Percentiles rank a stretch among this genome's conserved stretches.
Evolutionary conservation across 148 eudicot genomes (phyloP).

Genomic region (Amaranthus palmeri): DNA sequence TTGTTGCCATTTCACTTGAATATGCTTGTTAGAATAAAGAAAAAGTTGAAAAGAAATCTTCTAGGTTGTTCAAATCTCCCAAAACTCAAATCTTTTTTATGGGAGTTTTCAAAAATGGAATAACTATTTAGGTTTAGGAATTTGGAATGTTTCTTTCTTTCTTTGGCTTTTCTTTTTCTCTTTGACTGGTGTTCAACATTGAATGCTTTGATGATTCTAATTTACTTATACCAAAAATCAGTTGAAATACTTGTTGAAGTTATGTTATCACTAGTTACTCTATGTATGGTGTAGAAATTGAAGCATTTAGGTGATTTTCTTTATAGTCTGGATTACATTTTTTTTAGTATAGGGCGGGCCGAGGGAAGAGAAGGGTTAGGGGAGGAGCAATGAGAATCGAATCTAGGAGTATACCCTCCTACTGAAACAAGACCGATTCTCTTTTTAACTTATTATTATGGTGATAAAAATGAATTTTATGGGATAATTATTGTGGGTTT

Average conservation of each 20-base stretch:
- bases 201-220: conserved; percentile 3
- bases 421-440: too few species aligned
- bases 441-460: neutral
- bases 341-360: too few species aligned
- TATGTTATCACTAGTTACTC: neutral
- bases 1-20: neutral
- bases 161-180: conserved; percentile 8
- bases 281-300: conserved; percentile 5
- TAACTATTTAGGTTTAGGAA: neutral
- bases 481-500: neutral
- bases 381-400: too few species aligned
- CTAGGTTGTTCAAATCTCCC: conserved; percentile 10
- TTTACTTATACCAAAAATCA: neutral
- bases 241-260: neutral
- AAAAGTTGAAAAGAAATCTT: conserved; percentile 9
- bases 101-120: conserved; percentile 7
- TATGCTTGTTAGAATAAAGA: conserved; percentile 9
- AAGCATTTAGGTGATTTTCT: neutral
- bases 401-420: neutral
- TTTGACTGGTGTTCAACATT: conserved; percentile 3
- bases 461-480: neutral
- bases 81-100: conserved; percentile 10
- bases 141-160: conserved; percentile 16
- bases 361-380: too few species aligned
- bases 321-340: too few species aligned